Evolutionary conservation across 257 asterid species (phyloP), one percentile per base, ranked within the genome.

Genomic region (Solanum stenotomum): DNA sequence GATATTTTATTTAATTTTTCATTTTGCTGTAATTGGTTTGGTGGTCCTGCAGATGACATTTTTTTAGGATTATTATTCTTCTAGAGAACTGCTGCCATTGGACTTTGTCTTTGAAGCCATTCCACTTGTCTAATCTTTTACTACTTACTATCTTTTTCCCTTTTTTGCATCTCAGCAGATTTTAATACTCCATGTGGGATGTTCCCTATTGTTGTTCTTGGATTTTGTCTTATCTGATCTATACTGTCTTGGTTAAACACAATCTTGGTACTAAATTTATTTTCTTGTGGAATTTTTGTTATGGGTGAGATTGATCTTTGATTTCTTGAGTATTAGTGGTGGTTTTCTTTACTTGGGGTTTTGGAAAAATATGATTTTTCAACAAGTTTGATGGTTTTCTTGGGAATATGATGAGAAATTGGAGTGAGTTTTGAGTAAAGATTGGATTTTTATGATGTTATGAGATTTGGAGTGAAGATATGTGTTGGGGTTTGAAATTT

Each of bases 1-100:
- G 14, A 1, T 46, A 46, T 46, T 29, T 44, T 81, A 46, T 27
- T 23, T 46, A 5, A 46, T 27, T 86, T 86, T 72, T 56, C 13
- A 22, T 56, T 42, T 49, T 37, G 9, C 31, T 34, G 49, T 49
- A 56, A n/a, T 22, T 16, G 78, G 25, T 31, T 37, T 31, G 40
- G 85, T 68, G 90, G 89, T 81, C 90, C 88, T 87, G 25, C 29
- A 82, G 89, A 87, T 87, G 23, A 84, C 81, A 18, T 89, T 67
- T 38, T 46, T 81, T 90, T 85, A 87, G 3, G 83, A 16, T 13
- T 79, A 18, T 59, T 81, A 13, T 78, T 75, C 81, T 67, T 85
- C 29, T 12, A 84, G 79, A 40, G 83, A 52, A 81, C 5, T 86
- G 87, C 15, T 70, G 52, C 23, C 49, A 16, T 42, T 46, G 68